Evolutionary conservation across 2,329 filamentous ascomycete genomes (phyloP), one percentile per base, ranked within the genome.

Genomic region (Curvularia sp.): DNA sequence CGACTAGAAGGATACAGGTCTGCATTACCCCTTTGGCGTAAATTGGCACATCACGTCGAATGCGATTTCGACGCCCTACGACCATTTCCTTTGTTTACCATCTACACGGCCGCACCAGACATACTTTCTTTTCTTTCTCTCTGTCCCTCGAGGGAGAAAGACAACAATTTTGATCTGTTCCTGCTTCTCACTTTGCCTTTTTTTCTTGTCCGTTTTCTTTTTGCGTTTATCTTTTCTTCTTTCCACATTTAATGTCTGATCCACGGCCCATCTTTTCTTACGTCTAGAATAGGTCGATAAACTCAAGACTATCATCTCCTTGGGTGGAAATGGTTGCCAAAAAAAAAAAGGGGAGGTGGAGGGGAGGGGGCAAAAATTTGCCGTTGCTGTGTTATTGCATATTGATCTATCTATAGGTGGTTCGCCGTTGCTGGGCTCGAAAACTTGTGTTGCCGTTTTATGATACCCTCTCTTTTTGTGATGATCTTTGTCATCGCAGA

Each of bases 1-100:
- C 28, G 23, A 32, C 28, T 43, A 34, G 32, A 47, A 32, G 41
- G 32, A 48, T 47, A 36, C 30, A 23, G 25, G 30, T 53, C 43
- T 39, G 23, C 30, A 32, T 52, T 52, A 41, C 13, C 49, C 28
- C 19, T 27, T 15, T 43, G 70, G 73, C 71, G 73, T 63, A 72
- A 63, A 34, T 52, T 47, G 71, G 67, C 49, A 62, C 53, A 46
- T 68, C 48, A 68, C 68, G 66, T 70, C 63, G 65, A 72, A 72
- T 74, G 71, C 56, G 69, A 72, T 73, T 70, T 72, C 67, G 59
- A 71, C 69, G 71, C 68, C 61, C 59, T 60, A 72, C 65, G 71
- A 74, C 57, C 53, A 9, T 74, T 68, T 68, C 68, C 57, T 75
- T 67, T 74, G 69, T 73, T 18, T 28, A 38, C 19, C 18, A 36